Conservation (phyloP, 2,329 filamentous ascomycete genomes). For the Aureobasidium vineae region DNA sequence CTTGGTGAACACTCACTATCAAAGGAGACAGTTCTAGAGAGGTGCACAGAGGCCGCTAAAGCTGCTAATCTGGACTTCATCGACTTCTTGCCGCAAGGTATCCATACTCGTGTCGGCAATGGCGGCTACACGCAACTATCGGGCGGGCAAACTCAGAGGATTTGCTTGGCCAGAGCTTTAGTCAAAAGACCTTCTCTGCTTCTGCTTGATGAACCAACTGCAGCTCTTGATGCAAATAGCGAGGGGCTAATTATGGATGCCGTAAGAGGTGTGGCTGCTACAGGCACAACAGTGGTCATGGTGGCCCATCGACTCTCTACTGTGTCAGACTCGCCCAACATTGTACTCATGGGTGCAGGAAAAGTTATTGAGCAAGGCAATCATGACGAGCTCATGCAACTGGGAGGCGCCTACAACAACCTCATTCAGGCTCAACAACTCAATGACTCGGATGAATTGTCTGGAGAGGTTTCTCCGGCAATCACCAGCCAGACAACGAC, state of each 20-base stretch:
- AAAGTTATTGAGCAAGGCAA: conserved; percentile 61
- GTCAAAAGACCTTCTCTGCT: conserved; percentile 47
- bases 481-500: conserved; percentile 54
- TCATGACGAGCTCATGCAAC: conserved; percentile 53
- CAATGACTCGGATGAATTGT: conserved; percentile 12
- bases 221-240: conserved; percentile 46
- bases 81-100: conserved; percentile 45
- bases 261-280: conserved; percentile 43
- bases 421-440: conserved; percentile 28
- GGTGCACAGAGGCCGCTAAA: conserved; percentile 39
- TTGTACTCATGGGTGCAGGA: conserved; percentile 71
- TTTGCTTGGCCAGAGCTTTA: conserved; percentile 50
- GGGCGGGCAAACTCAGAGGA: conserved; percentile 49
- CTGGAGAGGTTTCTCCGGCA: background rate
- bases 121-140: conserved; percentile 43
- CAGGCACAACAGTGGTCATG: conserved; percentile 62
- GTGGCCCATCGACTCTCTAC: conserved; percentile 76
- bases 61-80: conserved; percentile 48
- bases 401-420: conserved; percentile 26
- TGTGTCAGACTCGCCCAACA: conserved; percentile 74
- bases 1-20: conserved; percentile 31
- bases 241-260: conserved; percentile 47
- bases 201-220: conserved; percentile 50
- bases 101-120: conserved; percentile 46
- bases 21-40: conserved; percentile 32